Base-by-base conservation (phyloP, 2,329 filamentous ascomycete species). In the Fusarium beomiforme region DNA sequence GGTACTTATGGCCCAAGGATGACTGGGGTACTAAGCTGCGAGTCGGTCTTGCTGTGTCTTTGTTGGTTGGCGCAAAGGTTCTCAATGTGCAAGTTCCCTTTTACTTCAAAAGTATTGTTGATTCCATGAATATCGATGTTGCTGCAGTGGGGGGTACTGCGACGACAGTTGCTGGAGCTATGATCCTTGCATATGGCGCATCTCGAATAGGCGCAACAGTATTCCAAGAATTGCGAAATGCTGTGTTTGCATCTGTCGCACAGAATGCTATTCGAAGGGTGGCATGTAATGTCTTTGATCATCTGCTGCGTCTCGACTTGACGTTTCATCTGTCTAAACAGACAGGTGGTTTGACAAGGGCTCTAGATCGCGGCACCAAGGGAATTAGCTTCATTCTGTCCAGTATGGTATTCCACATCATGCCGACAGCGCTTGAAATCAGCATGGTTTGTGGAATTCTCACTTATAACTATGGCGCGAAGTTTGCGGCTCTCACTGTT, bases 61-160 rank as follows among this genome's bases (percentile, higher is more conserved):
- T 99, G 69, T 87, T 99, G 39, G 83, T 99, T 24, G 93, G 95
- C 64, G 94, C 94, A 79, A 99, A 99, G 87, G 90, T 97, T 51
- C 86, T 99, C 77, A 99, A 98, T 81, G 96, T 99, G 19, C 94
- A 99, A 84, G 94, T 99, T 49, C 96, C 96, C 0, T 99, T 99
- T 80, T 99, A 98, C 85, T 99, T 99, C 86, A 98, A 98, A 86
- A 95, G 85, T 81, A 98, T 99, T 71, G 93, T 99, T 43, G 97
- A 99, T 81, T 91, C 93, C 23, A 97, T 99, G 94, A 99, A 99
- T 80, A 89, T 99, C 74, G 96, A 99, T 81, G 91, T 97, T 79
- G 88, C 89, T n/a, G 87, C 92, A 19, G 84, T 93, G 9, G 95
- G 94, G n/a, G 95, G 94, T 11, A 97, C 94, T 0, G 95, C 94